Evolutionary conservation across 2,329 filamentous ascomycete genomes (phyloP).

Genomic region (Fusarium fracticaudum): DNA sequence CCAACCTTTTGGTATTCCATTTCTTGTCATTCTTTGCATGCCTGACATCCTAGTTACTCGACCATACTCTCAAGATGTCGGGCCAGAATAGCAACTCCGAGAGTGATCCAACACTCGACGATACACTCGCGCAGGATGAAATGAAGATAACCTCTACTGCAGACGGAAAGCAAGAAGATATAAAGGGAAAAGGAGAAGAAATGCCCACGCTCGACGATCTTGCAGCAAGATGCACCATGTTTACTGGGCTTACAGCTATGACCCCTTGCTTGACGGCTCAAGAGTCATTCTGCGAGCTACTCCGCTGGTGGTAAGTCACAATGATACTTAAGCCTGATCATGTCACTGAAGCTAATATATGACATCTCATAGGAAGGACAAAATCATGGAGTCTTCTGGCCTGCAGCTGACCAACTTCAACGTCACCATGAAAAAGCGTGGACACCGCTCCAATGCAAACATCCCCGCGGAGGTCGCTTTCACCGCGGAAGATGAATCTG

Average conservation of each 20-base stretch:
- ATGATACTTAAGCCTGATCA: background rate
- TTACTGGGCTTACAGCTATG: background rate
- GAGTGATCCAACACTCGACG: background rate
- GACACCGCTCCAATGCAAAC: background rate
- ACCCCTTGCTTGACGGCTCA: constrained; percentile 22
- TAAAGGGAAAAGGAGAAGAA: background rate
- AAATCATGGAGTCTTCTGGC: constrained; percentile 39
- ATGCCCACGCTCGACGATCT: background rate
- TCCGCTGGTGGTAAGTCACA: constrained; percentile 46
- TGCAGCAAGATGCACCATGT: background rate
- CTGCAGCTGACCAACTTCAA: constrained; percentile 35
- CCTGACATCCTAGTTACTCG: background rate
- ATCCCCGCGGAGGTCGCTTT: constrained; percentile 42
- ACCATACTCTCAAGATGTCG: background rate
- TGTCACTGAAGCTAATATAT: background rate
- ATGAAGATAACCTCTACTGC: background rate
- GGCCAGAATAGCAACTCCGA: background rate
- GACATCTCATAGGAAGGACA: constrained; percentile 39
- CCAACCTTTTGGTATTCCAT: background rate
- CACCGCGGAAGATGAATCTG: constrained; percentile 20
- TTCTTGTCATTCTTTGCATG: background rate
- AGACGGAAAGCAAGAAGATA: background rate
- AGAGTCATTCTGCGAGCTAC: constrained; percentile 47
- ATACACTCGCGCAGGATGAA: background rate
- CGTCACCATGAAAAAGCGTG: constrained; percentile 32